phyloP scores from a whole-genome alignment of 768 basidiomycete genomes.

The Lepiota brunneoincarnata region DNA sequence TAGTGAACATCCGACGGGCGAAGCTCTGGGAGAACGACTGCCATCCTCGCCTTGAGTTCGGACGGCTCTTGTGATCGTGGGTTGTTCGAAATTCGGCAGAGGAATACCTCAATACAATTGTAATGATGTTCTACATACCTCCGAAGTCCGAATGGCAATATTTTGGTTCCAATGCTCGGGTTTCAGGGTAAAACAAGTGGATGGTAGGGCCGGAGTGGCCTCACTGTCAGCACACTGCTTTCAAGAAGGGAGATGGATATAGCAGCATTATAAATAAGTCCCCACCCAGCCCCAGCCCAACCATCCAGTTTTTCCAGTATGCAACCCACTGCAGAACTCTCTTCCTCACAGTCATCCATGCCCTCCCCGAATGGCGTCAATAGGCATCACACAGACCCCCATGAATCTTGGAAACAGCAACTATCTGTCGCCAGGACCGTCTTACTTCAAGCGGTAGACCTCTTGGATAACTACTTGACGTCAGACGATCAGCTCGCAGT shows the following conservation, averaged over 20 bases:
- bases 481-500: slow-evolving; percentile 68
- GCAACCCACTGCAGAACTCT: slow-evolving; percentile 17
- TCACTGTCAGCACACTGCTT: slow-evolving; percentile 1
- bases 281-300: slow-evolving; percentile 16
- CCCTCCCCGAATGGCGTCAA: slow-evolving; percentile 21
- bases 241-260: not conserved
- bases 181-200: not conserved
- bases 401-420: slow-evolving; percentile 45
- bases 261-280: slow-evolving; percentile 19
- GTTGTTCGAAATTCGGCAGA: slow-evolving; percentile 80
- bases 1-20: slow-evolving; percentile 32
- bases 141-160: slow-evolving; percentile 7
- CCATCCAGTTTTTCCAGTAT: slow-evolving; percentile 17
- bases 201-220: not conserved
- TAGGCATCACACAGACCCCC: slow-evolving; percentile 15
- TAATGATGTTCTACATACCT: slow-evolving; percentile 11
- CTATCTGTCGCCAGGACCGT: slow-evolving; percentile 66
- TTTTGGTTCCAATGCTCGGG: not conserved
- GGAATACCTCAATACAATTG: slow-evolving; percentile 43
- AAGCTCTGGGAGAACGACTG: slow-evolving; percentile 61
- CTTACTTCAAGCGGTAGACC: slow-evolving; percentile 69
- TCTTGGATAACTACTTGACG: slow-evolving; percentile 63
- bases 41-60: slow-evolving; percentile 81
- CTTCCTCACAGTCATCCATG: slow-evolving; percentile 19
- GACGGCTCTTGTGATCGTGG: slow-evolving; percentile 46